Conservation (phyloP, 2,329 filamentous ascomycete species). For the Neobulgaria alba region DNA sequence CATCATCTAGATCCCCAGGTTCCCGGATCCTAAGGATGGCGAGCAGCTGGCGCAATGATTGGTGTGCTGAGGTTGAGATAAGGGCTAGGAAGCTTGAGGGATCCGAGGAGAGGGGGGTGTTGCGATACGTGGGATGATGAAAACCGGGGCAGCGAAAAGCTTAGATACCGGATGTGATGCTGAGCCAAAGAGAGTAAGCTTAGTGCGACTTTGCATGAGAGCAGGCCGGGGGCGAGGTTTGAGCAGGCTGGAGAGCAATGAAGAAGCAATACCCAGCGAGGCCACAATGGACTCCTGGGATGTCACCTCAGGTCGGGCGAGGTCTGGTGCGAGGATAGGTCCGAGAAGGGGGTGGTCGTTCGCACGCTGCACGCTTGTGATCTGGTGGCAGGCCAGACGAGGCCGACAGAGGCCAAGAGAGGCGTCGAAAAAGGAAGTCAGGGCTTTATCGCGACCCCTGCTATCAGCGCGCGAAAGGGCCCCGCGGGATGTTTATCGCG, state of each 20-base stretch:
- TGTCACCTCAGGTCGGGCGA: too few relatives aligned
- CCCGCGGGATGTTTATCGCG: constrained; percentile 15
- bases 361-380: constrained; percentile 3
- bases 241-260: constrained; percentile 17
- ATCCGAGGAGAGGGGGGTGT: constrained; percentile 8
- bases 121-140: constrained; percentile 1
- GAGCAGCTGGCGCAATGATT: constrained; percentile 10
- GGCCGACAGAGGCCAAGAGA: constrained; percentile 3
- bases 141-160: background rate
- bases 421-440: constrained; percentile 12
- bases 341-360: constrained; percentile 1
- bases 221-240: background rate
- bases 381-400: background rate
- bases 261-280: constrained; percentile 5
- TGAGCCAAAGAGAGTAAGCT: background rate
- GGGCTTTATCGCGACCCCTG: constrained; percentile 22
- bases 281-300: too few relatives aligned
- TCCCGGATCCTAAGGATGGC: constrained; percentile 5
- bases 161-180: background rate
- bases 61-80: constrained; percentile 17
- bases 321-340: constrained; percentile 5
- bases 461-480: constrained; percentile 8
- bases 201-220: background rate
- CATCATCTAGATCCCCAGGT: constrained; percentile 15
- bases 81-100: constrained; percentile 10